These are phyloP conservation scores for Teratosphaeria epicoccoides DNA, from an alignment of 2,329 filamentous ascomycete species.

Conservation along the genomic window DNA sequence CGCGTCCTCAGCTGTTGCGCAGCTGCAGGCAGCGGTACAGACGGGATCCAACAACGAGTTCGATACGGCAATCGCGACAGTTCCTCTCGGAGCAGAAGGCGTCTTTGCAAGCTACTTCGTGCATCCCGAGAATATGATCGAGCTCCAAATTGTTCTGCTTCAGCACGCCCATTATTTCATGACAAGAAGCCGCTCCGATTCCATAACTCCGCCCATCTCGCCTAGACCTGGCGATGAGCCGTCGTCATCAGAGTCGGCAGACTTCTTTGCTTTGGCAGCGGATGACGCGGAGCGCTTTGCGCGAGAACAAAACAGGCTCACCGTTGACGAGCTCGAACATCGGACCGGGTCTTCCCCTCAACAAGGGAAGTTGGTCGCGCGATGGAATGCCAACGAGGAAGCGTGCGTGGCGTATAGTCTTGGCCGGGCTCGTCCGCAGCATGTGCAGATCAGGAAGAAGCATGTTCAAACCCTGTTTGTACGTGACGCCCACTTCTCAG, in stretches of 20 bases:
- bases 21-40: slow-evolving; percentile 31
- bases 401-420: slow-evolving; percentile 17
- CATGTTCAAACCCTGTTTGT: slow-evolving; percentile 32
- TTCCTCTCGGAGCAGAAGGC: slow-evolving; percentile 36
- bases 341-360: slow-evolving; percentile 19
- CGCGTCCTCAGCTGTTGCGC: slow-evolving; percentile 20
- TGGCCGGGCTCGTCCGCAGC: slow-evolving; percentile 12
- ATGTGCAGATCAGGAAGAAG: slow-evolving; percentile 32
- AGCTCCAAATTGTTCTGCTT: slow-evolving; percentile 42
- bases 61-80: slow-evolving; percentile 38
- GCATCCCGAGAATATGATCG: slow-evolving; percentile 43
- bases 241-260: slow-evolving; percentile 25
- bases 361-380: slow-evolving; percentile 16
- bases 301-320: slow-evolving; percentile 34
- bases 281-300: slow-evolving; percentile 39
- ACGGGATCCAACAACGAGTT: slow-evolving; percentile 36
- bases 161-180: slow-evolving; percentile 37
- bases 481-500: slow-evolving; percentile 12
- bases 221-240: slow-evolving; percentile 7
- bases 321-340: slow-evolving; percentile 31
- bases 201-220: slow-evolving; percentile 14
- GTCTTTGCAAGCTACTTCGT: slow-evolving; percentile 44
- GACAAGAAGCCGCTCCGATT: slow-evolving; percentile 19
- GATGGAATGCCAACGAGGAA: slow-evolving; percentile 23
- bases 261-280: slow-evolving; percentile 34